Evolutionary conservation across 805 yeast genomes (phyloP), one percentile per base, ranked within the genome.

Genomic region (Candida arabinofermentans): DNA sequence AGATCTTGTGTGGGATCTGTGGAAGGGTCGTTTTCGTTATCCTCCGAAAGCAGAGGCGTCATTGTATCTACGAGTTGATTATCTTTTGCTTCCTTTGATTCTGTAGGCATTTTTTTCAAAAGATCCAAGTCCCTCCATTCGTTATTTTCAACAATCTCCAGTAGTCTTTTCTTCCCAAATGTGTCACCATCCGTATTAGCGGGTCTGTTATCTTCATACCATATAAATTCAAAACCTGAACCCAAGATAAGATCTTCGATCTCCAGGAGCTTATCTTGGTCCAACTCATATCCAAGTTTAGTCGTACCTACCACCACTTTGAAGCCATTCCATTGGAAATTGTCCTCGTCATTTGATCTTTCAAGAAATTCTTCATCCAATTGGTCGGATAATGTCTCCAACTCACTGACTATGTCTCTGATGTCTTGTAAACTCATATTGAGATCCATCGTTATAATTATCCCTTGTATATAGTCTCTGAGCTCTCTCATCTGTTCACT

Each of bases 381-480:
- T 29, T 46, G 53, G 8, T 41, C 27, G 1, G 56, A 43, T 12
- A 53, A 23, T 3, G 16, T 29, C 4, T 51, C 47, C 5, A 72
- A 53, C 7, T 47, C 47, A 3, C 42, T 37, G 3, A 53, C 42
- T 27, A 57, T 44, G 3, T 49, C 13, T 2, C 36, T 32, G 3
- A 51, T 19, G 12, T 44, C 51, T 1, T 23, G 33, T 18, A 26
- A 12, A 4, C 31, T 12, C 4, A 19, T 6, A 3, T 21, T 12
- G 33, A 63, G 37, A 44, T 67, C 62, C 12, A 74, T 27, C 1
- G 76, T 68, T 44, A 73, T 58, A 3, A 75, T 56, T 9, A 74
- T 23, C 1, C 81, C 81, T 33, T 70, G 73, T 3, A 76, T 32
- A 1, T 54, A 70, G 17, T 70, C 74, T 21, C 81, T 55, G 26